These are phyloP conservation scores for Colletotrichum destructivum DNA, from an alignment of 2,329 filamentous ascomycete genomes.

Conservation along the genomic window DNA sequence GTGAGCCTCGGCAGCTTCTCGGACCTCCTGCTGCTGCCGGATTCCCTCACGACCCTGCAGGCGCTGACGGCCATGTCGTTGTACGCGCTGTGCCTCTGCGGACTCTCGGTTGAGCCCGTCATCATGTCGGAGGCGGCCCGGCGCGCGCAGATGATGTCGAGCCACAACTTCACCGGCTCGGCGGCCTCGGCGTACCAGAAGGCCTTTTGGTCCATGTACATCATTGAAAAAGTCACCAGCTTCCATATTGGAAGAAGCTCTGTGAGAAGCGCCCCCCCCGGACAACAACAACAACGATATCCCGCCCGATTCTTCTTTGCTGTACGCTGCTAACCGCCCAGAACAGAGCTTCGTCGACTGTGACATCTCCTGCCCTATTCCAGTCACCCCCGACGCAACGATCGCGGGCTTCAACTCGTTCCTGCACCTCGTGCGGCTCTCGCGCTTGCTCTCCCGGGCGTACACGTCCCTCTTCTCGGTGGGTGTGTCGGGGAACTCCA, in stretches of 20 bases:
- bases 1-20: constrained; percentile 54
- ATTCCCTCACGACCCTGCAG: constrained; percentile 50
- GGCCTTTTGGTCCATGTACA: constrained; percentile 49
- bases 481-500: constrained; percentile 46
- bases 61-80: constrained; percentile 51
- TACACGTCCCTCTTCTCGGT: constrained; percentile 50
- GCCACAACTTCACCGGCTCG: constrained; percentile 42
- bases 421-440: constrained; percentile 46
- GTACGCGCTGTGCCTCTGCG: constrained; percentile 48
- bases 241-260: constrained; percentile 52
- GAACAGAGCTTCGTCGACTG: constrained; percentile 50
- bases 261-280: constrained; percentile 30
- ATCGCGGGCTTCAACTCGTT: constrained; percentile 48
- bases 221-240: constrained; percentile 48
- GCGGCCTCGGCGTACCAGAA: constrained; percentile 46
- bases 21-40: constrained; percentile 50
- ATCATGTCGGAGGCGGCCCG: constrained; percentile 50
- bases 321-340: background rate
- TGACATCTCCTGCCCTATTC: constrained; percentile 51
- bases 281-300: too few species aligned
- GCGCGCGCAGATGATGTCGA: constrained; percentile 50
- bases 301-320: background rate
- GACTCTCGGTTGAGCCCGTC: constrained; percentile 51
- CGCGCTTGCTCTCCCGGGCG: constrained; percentile 48
- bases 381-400: constrained; percentile 44